These are phyloP conservation scores for Cyclotella choctawhatcheeana DNA, from an alignment of 108 stramenopile species.

Conservation along the genomic window DNA sequence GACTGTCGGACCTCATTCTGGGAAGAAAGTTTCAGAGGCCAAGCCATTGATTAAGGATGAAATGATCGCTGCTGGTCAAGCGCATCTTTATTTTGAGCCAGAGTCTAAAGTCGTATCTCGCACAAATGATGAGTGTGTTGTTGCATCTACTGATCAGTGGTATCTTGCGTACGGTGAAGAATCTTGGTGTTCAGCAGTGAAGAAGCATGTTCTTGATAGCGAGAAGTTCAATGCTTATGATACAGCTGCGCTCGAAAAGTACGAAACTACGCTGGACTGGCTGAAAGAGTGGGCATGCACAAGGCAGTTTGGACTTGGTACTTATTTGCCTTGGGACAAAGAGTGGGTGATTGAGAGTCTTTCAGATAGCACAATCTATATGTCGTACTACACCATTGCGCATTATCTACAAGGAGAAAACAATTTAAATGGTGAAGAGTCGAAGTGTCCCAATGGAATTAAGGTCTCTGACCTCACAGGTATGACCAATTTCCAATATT, in stretches of 20 bases:
- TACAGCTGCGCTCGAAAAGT: conserved; percentile 71
- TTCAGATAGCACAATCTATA: conserved; percentile 98
- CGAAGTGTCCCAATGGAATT: conserved; percentile 81
- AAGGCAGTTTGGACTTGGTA: conserved; percentile 96
- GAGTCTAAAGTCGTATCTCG: conserved; percentile 93
- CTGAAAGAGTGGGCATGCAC: conserved; percentile 99
- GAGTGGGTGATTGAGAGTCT: conserved; percentile 97
- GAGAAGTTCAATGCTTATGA: conserved; percentile 93
- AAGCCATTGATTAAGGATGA: conserved; percentile 93
- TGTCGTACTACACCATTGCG: conserved; percentile 98
- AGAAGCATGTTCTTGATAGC: conserved; percentile 83
- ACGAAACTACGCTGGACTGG: conserved; percentile 93
- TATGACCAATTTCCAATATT: too few relatives aligned
- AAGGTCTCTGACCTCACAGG: conserved; percentile 81
- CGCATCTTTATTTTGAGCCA: conserved; percentile 96
- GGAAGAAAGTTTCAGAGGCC: conserved; percentile 95
- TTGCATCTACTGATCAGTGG: conserved; percentile 99
- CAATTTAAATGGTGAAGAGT: conserved; percentile 88
- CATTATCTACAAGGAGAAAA: conserved; percentile 90
- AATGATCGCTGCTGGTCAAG: conserved; percentile 92
- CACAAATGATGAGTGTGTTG: conserved; percentile 98
- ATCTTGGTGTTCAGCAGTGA: conserved; percentile 72
- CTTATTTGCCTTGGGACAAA: conserved; percentile 96
- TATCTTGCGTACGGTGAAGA: conserved; percentile 97
- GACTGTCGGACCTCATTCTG: conserved; percentile 87